phyloP scores from a whole-genome alignment of 106 monocot genomes.

The Phalaenopsis equestris region DNA sequence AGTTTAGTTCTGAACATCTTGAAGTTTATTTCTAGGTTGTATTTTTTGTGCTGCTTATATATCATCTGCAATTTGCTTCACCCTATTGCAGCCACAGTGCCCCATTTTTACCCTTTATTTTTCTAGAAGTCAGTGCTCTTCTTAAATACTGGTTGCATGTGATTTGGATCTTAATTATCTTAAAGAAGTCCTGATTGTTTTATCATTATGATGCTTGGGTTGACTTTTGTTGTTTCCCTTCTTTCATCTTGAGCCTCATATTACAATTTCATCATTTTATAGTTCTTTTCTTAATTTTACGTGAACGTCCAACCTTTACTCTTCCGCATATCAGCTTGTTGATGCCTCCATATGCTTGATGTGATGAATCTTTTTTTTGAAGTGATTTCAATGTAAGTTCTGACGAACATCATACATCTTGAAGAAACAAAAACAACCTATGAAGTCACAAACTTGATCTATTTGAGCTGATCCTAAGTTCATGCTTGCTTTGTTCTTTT shows the following conservation, averaged over 20 bases:
- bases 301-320: not conserved
- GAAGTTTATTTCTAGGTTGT: not conserved
- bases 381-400: not conserved
- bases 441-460: not conserved
- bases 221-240: not conserved
- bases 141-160: not conserved
- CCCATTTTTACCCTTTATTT: not conserved
- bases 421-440: not conserved
- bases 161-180: not conserved
- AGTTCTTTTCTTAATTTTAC: not conserved
- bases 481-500: not conserved
- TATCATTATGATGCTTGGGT: not conserved
- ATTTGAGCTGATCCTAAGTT: not conserved
- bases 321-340: not conserved
- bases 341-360: not conserved
- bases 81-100: not conserved
- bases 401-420: not conserved
- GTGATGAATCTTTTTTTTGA: not conserved
- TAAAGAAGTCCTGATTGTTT: not conserved
- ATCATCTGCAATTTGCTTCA: not conserved
- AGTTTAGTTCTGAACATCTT: not conserved
- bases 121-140: not conserved
- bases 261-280: not conserved
- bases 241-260: not conserved
- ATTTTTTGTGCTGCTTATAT: not conserved